Evolutionary conservation across 306 rosid genomes (phyloP).

Genomic region (Astragalus glycyphyllos): DNA sequence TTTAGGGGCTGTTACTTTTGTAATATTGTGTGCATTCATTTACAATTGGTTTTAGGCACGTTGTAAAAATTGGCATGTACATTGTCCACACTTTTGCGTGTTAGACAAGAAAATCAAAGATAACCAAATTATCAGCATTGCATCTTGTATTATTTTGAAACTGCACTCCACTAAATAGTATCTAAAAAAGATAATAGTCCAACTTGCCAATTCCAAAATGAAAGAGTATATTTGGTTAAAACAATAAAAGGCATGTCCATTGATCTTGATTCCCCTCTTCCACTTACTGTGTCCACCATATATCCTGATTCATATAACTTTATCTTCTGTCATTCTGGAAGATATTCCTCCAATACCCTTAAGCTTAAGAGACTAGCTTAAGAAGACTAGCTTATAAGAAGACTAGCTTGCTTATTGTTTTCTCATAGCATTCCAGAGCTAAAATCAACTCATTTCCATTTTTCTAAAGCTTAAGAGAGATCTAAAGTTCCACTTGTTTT

Average conservation of each 20-base stretch:
- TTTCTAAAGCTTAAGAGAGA: constrained; percentile 8
- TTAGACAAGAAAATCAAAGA: constrained; percentile 4
- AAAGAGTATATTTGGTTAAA: constrained; percentile 52
- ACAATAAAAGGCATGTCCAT: constrained; percentile 43
- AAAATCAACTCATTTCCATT: constrained; percentile 20
- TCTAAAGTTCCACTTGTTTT: constrained; percentile 2
- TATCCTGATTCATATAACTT: constrained; percentile 47
- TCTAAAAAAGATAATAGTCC: constrained; percentile 40
- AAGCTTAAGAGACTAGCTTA: too few species aligned
- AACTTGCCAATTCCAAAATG: constrained; percentile 46
- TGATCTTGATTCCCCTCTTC: constrained; percentile 58
- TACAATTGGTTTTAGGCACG: neutral
- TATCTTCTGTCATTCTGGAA: constrained; percentile 55
- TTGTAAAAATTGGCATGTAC: neutral
- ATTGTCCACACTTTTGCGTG: neutral
- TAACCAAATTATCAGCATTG: constrained; percentile 16
- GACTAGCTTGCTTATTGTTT: constrained; percentile 48
- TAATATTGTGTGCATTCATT: neutral
- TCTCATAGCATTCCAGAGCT: constrained; percentile 50
- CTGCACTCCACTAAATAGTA: constrained; percentile 39
- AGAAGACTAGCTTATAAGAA: constrained; percentile 65
- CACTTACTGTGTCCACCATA: constrained; percentile 47
- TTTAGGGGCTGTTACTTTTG: too few species aligned
- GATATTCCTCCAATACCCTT: constrained; percentile 69
- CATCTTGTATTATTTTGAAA: constrained; percentile 37